phyloP scores from a whole-genome alignment of 2,329 filamentous ascomycete genomes.

The Botrytis hyacinthi region DNA sequence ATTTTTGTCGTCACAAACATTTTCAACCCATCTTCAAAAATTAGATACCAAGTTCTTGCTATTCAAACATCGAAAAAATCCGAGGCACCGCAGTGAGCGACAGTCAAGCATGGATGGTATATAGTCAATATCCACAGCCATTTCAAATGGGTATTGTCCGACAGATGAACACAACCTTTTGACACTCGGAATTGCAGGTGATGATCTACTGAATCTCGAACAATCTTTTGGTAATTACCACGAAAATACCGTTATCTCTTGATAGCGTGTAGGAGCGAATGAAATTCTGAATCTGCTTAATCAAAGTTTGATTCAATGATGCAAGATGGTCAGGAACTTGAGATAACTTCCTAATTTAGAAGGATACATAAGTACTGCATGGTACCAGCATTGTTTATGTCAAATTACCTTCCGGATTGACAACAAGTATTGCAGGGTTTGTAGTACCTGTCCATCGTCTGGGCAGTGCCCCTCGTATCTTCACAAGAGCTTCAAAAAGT shows the following conservation, averaged over 20 bases:
- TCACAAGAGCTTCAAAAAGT: conserved; percentile 8
- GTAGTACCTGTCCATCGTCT: conserved; percentile 2
- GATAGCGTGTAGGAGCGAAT: background rate
- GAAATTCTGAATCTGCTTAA: background rate
- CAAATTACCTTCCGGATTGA: conserved; percentile 18
- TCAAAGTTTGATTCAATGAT: background rate
- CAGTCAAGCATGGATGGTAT: background rate
- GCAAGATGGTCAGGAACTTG: conserved; percentile 7
- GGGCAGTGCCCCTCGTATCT: background rate
- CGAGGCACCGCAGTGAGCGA: background rate
- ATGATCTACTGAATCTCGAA: background rate
- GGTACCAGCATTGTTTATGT: background rate
- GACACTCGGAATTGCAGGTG: background rate
- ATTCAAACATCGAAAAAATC: too few relatives aligned
- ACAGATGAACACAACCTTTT: background rate
- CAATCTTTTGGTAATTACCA: background rate
- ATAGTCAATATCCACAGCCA: background rate
- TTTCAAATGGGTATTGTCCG: background rate
- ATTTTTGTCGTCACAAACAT: background rate
- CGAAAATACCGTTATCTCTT: background rate
- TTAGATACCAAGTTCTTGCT: background rate
- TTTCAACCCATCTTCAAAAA: background rate
- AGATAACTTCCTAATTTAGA: conserved; percentile 10
- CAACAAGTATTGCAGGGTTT: conserved; percentile 18
- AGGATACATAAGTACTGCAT: conserved; percentile 15